A percentile compares a stretch with the other conserved stretches of the same genome.
Evolutionary conservation across 2,329 filamentous ascomycete genomes (phyloP).

Genomic region (Sodiomyces alkalinus): DNA sequence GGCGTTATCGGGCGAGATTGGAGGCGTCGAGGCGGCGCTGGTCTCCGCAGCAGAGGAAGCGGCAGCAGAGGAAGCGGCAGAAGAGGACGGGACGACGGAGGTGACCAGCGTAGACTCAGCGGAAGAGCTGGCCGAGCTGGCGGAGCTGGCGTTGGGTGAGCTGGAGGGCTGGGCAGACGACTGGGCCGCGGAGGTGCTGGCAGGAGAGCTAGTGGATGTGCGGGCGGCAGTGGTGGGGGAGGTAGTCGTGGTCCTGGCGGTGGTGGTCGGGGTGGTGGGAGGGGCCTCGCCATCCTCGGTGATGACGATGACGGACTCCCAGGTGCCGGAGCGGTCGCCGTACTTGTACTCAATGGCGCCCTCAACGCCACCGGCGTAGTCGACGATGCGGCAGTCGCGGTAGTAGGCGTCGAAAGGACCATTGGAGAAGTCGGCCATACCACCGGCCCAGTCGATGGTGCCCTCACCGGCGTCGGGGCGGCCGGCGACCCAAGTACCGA

Average conservation of each 20-base stretch:
- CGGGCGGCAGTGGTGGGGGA: conserved; percentile 4
- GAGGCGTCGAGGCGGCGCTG: background rate
- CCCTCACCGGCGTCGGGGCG: conserved; percentile 44
- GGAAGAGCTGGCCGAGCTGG: conserved; percentile 1
- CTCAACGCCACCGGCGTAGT: conserved; percentile 35
- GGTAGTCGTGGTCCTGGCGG: conserved; percentile 7
- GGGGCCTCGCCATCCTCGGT: conserved; percentile 7
- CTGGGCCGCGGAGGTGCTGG: conserved; percentile 2
- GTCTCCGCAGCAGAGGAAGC: conserved; percentile 1
- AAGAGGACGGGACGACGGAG: conserved; percentile 2
- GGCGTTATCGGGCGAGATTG: background rate
- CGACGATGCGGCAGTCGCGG: conserved; percentile 37
- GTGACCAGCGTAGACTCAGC: background rate
- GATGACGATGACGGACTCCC: conserved; percentile 33
- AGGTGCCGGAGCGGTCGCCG: conserved; percentile 31
- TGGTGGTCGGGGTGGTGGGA: conserved; percentile 5
- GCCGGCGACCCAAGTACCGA: conserved; percentile 53
- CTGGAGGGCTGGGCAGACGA: too few species aligned
- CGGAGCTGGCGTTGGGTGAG: conserved; percentile 1
- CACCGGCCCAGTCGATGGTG: conserved; percentile 58
- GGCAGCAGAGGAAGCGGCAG: conserved; percentile 1
- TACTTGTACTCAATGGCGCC: conserved; percentile 37
- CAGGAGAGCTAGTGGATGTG: conserved; percentile 1
- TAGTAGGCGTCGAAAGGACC: conserved; percentile 41
- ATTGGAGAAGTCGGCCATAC: conserved; percentile 33